These are phyloP conservation scores for Coniochaeta ligniaria DNA, from an alignment of 2,329 filamentous ascomycete genomes.

Conservation along the genomic window DNA sequence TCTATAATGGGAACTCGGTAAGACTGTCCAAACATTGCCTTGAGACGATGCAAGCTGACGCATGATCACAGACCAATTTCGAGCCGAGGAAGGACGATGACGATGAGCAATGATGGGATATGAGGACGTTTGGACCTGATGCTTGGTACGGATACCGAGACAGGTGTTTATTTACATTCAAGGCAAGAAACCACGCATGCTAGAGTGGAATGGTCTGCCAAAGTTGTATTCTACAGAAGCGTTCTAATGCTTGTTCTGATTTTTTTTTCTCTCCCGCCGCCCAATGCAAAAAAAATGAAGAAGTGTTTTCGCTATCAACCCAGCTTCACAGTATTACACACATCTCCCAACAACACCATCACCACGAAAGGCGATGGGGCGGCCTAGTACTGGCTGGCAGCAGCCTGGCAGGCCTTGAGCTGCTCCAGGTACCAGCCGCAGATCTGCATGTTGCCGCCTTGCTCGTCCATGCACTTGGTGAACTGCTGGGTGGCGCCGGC, in stretches of 20 bases:
- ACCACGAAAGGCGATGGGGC: neutral
- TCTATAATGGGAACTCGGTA: constrained; percentile 91
- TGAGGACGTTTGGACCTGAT: neutral
- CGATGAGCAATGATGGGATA: constrained; percentile 19
- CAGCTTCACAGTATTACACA: too few relatives aligned
- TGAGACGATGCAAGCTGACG: constrained; percentile 13
- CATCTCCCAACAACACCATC: too few relatives aligned
- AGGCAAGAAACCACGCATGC: constrained; percentile 1
- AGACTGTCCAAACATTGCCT: constrained; percentile 20
- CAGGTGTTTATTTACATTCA: neutral
- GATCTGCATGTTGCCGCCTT: constrained; percentile 88
- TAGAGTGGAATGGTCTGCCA: neutral
- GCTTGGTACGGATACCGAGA: neutral
- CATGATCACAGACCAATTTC: constrained; percentile 52
- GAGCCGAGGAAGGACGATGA: constrained; percentile 58
- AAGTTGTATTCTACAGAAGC: neutral
- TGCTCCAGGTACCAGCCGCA: constrained; percentile 99
- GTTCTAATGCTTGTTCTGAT: neutral
- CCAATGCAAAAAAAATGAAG: neutral
- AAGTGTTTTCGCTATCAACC: neutral
- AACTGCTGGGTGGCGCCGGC: constrained; percentile 75
- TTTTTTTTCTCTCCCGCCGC: neutral
- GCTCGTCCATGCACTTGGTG: constrained; percentile 93
- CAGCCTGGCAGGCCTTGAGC: constrained; percentile 81
- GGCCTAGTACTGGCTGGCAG: constrained; percentile 63